Percentiles rank a stretch among this genome's conserved stretches.
Evolutionary conservation across 129 eudicot species (phyloP).

Genomic region (Smallanthus sonchifolius): DNA sequence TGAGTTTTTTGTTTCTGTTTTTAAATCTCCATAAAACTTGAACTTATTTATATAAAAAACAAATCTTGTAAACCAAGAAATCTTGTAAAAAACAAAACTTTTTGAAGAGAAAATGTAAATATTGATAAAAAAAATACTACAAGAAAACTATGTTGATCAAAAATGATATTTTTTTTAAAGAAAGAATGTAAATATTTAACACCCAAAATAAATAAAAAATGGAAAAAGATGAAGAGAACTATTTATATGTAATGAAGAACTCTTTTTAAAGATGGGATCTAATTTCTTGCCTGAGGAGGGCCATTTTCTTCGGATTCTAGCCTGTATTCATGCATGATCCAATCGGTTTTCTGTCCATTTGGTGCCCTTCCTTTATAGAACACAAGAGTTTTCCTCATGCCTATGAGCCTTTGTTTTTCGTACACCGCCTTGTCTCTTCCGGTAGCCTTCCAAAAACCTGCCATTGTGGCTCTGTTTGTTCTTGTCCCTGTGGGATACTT

Average conservation of each 20-base stretch:
- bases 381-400: constrained; percentile 97
- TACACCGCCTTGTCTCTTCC: constrained; percentile 93
- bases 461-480: constrained; percentile 85
- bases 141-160: not conserved
- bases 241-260: constrained; percentile 6
- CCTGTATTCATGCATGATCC: constrained; percentile 98
- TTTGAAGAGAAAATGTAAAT: not conserved
- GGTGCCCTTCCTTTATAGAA: constrained; percentile 96
- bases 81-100: not conserved
- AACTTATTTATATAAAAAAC: not conserved
- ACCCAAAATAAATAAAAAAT: not conserved
- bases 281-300: constrained; percentile 70
- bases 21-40: not conserved
- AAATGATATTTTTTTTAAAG: not conserved
- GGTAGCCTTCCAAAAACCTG: constrained; percentile 96
- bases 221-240: constrained; percentile 12
- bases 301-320: constrained; percentile 79
- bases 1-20: too few relatives aligned
- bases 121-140: not conserved
- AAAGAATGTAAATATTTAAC: not conserved
- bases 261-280: not conserved
- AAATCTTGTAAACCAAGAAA: not conserved
- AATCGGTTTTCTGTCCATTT: constrained; percentile 84
- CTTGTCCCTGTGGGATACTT: constrained; percentile 91
- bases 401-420: constrained; percentile 64